A percentile compares a stretch with the other conserved stretches of the same genome.
Conservation (phyloP, 2,329 filamentous ascomycete genomes). For the Clonostachys rhizophaga region DNA sequence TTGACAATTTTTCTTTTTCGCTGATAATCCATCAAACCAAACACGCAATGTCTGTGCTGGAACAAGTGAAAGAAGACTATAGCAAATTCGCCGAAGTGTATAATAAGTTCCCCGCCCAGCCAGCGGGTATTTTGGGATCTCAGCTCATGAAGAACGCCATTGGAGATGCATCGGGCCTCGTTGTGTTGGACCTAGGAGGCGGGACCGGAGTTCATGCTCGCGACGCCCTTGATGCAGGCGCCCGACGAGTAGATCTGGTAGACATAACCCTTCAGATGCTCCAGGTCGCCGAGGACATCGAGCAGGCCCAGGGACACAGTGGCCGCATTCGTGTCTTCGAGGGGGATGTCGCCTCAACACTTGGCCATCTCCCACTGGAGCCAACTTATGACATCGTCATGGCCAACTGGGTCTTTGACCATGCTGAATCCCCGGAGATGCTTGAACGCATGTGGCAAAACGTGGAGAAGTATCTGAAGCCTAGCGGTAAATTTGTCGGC, state of each 20-base stretch:
- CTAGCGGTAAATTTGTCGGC: conserved; percentile 17
- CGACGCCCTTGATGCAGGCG: background rate
- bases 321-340: conserved; percentile 12
- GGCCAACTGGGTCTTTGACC: conserved; percentile 23
- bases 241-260: background rate
- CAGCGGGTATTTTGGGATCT: background rate
- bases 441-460: conserved; percentile 20
- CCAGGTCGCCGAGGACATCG: background rate
- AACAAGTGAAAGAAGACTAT: too few relatives aligned
- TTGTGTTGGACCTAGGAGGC: conserved; percentile 1
- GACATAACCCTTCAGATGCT: conserved; percentile 1
- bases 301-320: background rate
- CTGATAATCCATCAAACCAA: too few relatives aligned
- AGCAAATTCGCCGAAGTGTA: too few relatives aligned
- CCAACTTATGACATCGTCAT: conserved; percentile 22
- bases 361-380: conserved; percentile 5
- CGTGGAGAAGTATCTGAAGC: conserved; percentile 12
- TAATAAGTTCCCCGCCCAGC: too few relatives aligned
- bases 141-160: background rate
- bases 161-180: background rate
- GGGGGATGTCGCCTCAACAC: conserved; percentile 13
- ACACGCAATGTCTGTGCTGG: too few relatives aligned
- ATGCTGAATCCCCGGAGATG: conserved; percentile 11
- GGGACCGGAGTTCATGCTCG: conserved; percentile 1
- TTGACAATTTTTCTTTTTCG: too few relatives aligned